These are phyloP conservation scores for Solanum pinnatisectum DNA, from an alignment of 257 asterid species.

Conservation along the genomic window DNA sequence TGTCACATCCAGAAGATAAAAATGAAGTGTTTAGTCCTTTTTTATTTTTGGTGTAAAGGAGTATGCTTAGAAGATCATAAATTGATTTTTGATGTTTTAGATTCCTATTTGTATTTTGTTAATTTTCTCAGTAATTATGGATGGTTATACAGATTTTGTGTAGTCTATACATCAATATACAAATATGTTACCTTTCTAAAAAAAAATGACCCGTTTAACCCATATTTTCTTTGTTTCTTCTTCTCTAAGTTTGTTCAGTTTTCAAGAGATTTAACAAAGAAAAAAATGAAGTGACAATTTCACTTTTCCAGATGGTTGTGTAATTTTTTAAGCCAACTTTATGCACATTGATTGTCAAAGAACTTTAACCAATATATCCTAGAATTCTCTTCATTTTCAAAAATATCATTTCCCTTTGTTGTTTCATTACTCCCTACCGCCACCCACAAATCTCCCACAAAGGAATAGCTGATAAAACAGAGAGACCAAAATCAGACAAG, in stretches of 20 bases:
- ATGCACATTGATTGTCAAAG: not conserved
- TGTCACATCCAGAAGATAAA: not conserved
- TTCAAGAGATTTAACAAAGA: not conserved
- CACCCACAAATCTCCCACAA: not conserved
- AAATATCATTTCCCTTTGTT: not conserved
- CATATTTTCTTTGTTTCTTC: not conserved
- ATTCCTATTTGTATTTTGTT: not conserved
- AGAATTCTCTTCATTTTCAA: not conserved
- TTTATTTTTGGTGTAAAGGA: not conserved
- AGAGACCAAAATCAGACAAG: not conserved
- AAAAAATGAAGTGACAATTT: not conserved
- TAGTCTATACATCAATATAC: not conserved
- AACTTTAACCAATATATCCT: not conserved
- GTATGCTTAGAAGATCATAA: not conserved
- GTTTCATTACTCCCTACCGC: not conserved
- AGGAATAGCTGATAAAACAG: not conserved
- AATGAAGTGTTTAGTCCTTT: not conserved
- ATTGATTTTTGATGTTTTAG: not conserved
- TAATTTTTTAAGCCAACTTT: not conserved
- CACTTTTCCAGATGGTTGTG: not conserved
- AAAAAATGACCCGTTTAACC: not conserved
- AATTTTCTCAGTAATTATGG: not conserved
- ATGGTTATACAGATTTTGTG: not conserved
- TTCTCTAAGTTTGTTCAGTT: not conserved
- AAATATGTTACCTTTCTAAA: not conserved